phyloP scores from a whole-genome alignment of 371 early-diverging fungal species.

The Ordospora colligata region DNA sequence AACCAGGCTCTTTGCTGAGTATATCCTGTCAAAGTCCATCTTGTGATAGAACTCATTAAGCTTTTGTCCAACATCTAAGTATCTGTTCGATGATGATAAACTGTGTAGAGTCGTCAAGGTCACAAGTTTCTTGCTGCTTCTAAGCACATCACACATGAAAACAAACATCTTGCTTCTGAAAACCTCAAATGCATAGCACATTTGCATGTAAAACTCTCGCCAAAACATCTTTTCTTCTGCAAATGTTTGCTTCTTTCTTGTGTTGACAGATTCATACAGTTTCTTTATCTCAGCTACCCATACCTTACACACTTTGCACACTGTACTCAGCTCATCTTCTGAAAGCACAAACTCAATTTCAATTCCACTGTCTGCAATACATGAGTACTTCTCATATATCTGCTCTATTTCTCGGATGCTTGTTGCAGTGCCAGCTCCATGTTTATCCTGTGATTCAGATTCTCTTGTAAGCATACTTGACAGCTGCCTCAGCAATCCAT shows the following conservation, averaged over 20 bases:
- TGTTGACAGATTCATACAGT: not conserved
- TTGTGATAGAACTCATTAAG: not conserved
- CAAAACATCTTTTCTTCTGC: not conserved
- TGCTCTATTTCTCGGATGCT: not conserved
- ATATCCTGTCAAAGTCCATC: not conserved
- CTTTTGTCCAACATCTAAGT: not conserved
- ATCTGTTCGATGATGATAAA: not conserved
- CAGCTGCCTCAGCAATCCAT: not conserved
- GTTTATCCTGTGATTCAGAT: not conserved
- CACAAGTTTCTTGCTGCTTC: not conserved
- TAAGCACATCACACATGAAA: not conserved
- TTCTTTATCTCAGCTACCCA: not conserved
- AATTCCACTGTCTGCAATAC: not conserved
- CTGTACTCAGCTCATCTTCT: not conserved
- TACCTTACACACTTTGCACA: not conserved
- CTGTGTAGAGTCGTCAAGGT: not conserved
- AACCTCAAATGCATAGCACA: not conserved
- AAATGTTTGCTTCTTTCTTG: not conserved
- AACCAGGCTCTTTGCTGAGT: not conserved
- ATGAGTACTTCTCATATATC: not conserved
- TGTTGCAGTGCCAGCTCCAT: not conserved
- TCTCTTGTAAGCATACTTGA: not conserved
- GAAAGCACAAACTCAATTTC: not conserved
- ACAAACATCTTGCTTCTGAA: not conserved
- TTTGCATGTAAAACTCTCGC: not conserved